phyloP scores from a whole-genome alignment of 306 rosid genomes.

The Trichosanthes truncata region DNA sequence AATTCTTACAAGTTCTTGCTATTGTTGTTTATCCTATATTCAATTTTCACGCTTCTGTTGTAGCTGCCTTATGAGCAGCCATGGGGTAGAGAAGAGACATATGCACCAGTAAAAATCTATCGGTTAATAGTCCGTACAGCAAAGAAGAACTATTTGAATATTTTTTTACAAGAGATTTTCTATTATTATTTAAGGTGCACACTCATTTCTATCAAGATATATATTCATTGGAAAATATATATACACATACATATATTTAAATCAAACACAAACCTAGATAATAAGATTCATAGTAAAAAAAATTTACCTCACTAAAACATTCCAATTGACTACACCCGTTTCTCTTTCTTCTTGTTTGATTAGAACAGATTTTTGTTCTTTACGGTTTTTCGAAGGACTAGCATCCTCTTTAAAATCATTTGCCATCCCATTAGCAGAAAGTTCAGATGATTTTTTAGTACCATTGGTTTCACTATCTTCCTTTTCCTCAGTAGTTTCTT shows the following conservation, averaged over 20 bases:
- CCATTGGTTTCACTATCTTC: constrained; percentile 22
- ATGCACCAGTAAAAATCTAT: background rate
- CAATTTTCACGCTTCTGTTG: background rate
- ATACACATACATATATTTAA: background rate
- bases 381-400: constrained; percentile 30
- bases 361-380: constrained; percentile 55
- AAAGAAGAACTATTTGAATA: background rate
- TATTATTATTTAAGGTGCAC: background rate
- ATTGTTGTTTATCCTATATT: background rate
- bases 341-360: constrained; percentile 81
- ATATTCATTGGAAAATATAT: background rate
- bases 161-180: background rate
- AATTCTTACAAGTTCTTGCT: background rate
- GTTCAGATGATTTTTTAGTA: constrained; percentile 15
- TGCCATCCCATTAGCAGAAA: constrained; percentile 26
- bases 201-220: background rate
- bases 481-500: constrained; percentile 41
- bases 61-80: background rate
- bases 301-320: constrained; percentile 57
- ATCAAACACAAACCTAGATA: background rate
- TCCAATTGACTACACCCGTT: constrained; percentile 75
- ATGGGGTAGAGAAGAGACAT: background rate
- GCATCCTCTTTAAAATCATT: constrained; percentile 26
- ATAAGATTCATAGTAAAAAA: background rate
- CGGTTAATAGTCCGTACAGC: background rate